Percentiles rank a stretch among this genome's conserved stretches.
phyloP scores from a whole-genome alignment of 495 filamentous ascomycete genomes.

The Podospora conica region DNA sequence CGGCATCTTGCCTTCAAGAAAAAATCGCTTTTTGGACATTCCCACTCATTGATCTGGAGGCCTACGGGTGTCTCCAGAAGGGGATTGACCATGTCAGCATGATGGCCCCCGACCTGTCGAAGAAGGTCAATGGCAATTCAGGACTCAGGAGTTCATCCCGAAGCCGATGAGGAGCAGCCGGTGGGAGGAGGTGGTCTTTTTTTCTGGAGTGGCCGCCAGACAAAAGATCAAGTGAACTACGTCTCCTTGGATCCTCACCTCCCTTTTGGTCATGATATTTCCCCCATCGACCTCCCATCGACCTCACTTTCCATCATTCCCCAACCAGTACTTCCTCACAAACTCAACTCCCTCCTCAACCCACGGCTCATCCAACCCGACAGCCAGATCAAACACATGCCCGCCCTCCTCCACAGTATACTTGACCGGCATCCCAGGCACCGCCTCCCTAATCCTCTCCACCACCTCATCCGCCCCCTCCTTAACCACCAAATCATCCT shows the following conservation, averaged over 20 bases:
- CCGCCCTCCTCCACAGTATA: conserved; percentile 14
- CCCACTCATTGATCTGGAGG: not conserved
- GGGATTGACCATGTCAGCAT: not conserved
- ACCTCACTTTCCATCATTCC: not conserved
- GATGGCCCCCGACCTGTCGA: not conserved
- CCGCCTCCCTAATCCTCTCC: conserved; percentile 1
- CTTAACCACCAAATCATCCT: conserved; percentile 11
- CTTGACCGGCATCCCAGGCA: conserved; percentile 7
- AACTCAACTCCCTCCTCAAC: conserved; percentile 18
- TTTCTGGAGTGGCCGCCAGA: too few species aligned
- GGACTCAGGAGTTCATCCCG: too few species aligned
- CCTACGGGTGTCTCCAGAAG: not conserved
- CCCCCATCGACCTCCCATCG: too few species aligned
- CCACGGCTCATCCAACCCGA: conserved; percentile 8
- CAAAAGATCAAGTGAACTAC: too few species aligned
- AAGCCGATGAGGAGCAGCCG: too few species aligned
- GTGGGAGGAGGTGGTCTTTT: too few species aligned
- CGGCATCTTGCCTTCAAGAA: not conserved
- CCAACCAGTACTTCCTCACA: conserved; percentile 16
- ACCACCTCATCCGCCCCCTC: conserved; percentile 17
- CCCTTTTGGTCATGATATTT: too few species aligned
- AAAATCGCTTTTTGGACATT: not conserved
- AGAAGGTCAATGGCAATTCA: too few species aligned
- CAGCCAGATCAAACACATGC: conserved; percentile 15
- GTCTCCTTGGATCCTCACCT: too few species aligned